Evolutionary conservation across 177 flowering plant species (phyloP).

Genomic region (Vitis hybrid): DNA sequence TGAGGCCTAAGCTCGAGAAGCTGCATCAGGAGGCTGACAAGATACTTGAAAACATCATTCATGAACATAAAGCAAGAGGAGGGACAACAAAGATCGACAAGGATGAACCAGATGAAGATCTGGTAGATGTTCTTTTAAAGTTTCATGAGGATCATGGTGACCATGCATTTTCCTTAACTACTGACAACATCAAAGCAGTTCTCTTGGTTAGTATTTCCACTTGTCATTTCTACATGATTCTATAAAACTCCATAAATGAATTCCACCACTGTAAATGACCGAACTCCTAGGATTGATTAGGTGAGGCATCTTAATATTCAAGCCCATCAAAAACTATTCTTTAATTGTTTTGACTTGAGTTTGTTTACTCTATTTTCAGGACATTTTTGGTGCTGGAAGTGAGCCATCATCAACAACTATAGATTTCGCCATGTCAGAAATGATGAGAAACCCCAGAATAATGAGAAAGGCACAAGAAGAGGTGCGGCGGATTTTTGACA

Average conservation of each 20-base stretch:
- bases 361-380: constrained; percentile 9
- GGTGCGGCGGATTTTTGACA: constrained; percentile 27
- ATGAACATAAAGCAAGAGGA: not conserved
- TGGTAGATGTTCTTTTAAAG: constrained; percentile 5
- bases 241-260: too few species aligned
- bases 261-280: too few species aligned
- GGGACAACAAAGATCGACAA: not conserved
- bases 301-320: too few species aligned
- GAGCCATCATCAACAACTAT: constrained; percentile 39
- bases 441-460: constrained; percentile 35
- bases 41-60: not conserved
- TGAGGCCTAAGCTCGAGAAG: not conserved
- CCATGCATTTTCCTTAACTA: not conserved
- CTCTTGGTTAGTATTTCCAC: not conserved
- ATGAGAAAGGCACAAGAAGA: constrained; percentile 46
- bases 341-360: too few species aligned
- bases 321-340: too few species aligned
- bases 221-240: too few species aligned
- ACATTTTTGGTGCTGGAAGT: constrained; percentile 24
- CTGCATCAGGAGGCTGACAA: not conserved
- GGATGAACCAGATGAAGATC: not conserved
- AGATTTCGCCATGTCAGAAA: constrained; percentile 49
- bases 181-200: constrained; percentile 6
- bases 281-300: too few species aligned
- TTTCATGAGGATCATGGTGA: constrained; percentile 1